Conservation (phyloP, 1,284 basidiomycete genomes). For the Sporisorium iseilematis-ciliati region DNA sequence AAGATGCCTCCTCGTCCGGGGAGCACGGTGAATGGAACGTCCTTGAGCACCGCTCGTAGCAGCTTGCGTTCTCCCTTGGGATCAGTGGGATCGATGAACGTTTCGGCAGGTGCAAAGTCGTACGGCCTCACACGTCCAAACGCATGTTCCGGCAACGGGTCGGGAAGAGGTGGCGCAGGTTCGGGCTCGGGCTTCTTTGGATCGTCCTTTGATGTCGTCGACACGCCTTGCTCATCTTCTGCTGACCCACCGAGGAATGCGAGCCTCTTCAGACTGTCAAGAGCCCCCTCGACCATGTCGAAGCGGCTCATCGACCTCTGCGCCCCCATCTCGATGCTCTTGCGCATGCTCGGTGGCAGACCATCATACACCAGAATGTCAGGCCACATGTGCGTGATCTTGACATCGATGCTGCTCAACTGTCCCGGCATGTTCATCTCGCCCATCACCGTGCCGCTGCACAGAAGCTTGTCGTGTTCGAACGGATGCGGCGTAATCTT, state of each 20-base stretch:
- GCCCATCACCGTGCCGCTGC: conserved; percentile 63
- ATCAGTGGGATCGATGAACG: conserved; percentile 53
- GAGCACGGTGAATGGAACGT: conserved; percentile 63
- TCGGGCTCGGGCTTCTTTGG: conserved; percentile 47
- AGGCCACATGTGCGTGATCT: conserved; percentile 65
- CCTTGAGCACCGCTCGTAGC: conserved; percentile 55
- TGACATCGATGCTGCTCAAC: conserved; percentile 60
- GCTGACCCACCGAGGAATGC: conserved; percentile 22
- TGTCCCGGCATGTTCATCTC: conserved; percentile 61
- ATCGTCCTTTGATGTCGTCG: conserved; percentile 9
- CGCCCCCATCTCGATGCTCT: conserved; percentile 15
- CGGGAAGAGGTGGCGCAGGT: conserved; percentile 58
- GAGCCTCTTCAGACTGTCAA: conserved; percentile 33
- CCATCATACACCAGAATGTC: conserved; percentile 65
- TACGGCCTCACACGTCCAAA: conserved; percentile 62
- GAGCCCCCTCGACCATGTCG: conserved; percentile 26
- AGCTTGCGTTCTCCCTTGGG: conserved; percentile 55
- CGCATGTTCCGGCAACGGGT: conserved; percentile 59
- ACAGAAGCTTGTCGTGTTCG: conserved; percentile 60
- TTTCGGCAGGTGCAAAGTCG: conserved; percentile 59
- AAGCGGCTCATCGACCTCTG: conserved; percentile 7
- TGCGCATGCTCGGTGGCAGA: conserved; percentile 60
- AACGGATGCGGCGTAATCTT: conserved; percentile 65
- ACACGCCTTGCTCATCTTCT: conserved; percentile 13
- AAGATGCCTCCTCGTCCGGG: conserved; percentile 54